phyloP scores from a whole-genome alignment of 805 yeast genomes.

The Priceomyces melissophilus region DNA sequence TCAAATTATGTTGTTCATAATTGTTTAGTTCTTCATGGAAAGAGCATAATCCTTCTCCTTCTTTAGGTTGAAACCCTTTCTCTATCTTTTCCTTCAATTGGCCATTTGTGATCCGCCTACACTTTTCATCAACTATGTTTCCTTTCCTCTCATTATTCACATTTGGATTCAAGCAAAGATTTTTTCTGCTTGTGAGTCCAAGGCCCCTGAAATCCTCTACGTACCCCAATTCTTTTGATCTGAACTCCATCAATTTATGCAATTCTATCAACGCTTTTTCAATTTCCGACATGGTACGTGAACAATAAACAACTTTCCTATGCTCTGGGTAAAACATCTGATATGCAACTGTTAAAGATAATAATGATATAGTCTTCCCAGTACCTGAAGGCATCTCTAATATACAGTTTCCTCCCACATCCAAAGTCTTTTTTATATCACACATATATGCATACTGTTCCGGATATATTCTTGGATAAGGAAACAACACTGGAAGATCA shows the following conservation, averaged over 20 bases:
- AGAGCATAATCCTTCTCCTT: slow-evolving; percentile 57
- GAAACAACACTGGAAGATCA: slow-evolving; percentile 92
- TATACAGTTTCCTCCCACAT: slow-evolving; percentile 95
- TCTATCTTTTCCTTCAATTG: slow-evolving; percentile 67
- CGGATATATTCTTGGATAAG: slow-evolving; percentile 95
- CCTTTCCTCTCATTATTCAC: slow-evolving; percentile 90
- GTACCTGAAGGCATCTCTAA: slow-evolving; percentile 99
- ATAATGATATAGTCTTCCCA: slow-evolving; percentile 90
- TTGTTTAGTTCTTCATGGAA: slow-evolving; percentile 89
- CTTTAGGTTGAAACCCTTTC: slow-evolving; percentile 44
- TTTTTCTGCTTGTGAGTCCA: slow-evolving; percentile 92
- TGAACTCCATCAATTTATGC: slow-evolving; percentile 80
- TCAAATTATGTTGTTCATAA: slow-evolving; percentile 79
- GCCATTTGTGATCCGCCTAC: slow-evolving; percentile 93
- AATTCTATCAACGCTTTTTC: slow-evolving; percentile 95
- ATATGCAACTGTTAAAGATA: slow-evolving; percentile 90
- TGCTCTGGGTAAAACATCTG: slow-evolving; percentile 95
- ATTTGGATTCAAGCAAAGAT: slow-evolving; percentile 85
- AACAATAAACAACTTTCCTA: slow-evolving; percentile 90
- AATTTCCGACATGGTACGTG: slow-evolving; percentile 99
- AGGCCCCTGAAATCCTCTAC: slow-evolving; percentile 90
- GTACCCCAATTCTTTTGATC: slow-evolving; percentile 78
- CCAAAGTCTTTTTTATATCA: slow-evolving; percentile 88
- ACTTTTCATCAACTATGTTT: slow-evolving; percentile 88
- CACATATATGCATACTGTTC: slow-evolving; percentile 98